phyloP scores from a whole-genome alignment of 352 stramenopile genomes.

The Thalassiosira ordinaria region DNA sequence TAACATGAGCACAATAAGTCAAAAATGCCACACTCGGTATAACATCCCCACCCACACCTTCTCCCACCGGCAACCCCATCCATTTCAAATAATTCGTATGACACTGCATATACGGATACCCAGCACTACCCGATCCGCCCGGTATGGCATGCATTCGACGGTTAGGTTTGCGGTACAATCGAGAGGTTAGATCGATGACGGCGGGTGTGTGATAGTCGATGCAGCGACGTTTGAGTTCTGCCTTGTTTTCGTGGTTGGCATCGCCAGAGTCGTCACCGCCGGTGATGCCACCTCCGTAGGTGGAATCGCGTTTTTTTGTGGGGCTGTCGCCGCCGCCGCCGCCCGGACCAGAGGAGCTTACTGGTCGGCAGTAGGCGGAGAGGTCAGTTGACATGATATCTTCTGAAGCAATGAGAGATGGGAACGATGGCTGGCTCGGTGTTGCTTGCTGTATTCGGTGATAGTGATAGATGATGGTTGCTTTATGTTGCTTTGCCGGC shows the following conservation, averaged over 20 bases:
- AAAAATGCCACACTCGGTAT: constrained; percentile 61
- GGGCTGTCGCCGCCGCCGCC: neutral
- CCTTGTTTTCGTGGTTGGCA: constrained; percentile 14
- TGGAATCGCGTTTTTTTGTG: constrained; percentile 3
- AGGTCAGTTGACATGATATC: too few relatives aligned
- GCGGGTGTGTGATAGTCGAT: constrained; percentile 80
- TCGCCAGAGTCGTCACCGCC: constrained; percentile 4
- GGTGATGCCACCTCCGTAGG: neutral
- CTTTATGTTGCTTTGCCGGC: too few relatives aligned
- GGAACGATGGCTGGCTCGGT: too few relatives aligned
- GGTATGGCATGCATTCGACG: constrained; percentile 57
- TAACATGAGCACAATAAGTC: constrained; percentile 81
- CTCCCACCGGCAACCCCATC: constrained; percentile 73
- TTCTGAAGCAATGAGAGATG: too few relatives aligned
- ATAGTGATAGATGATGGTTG: too few relatives aligned
- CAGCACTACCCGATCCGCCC: constrained; percentile 6
- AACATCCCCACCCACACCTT: constrained; percentile 40
- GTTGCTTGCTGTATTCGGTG: too few relatives aligned
- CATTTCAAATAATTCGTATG: constrained; percentile 69
- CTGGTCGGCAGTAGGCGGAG: constrained; percentile 25
- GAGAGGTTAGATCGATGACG: constrained; percentile 73
- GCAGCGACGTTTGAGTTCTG: constrained; percentile 80
- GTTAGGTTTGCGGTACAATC: constrained; percentile 72
- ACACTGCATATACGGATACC: constrained; percentile 64
- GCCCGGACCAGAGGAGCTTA: too few relatives aligned